Evolutionary conservation across 2,329 filamentous ascomycete genomes (phyloP).

Genomic region (Penicillium sp.): DNA sequence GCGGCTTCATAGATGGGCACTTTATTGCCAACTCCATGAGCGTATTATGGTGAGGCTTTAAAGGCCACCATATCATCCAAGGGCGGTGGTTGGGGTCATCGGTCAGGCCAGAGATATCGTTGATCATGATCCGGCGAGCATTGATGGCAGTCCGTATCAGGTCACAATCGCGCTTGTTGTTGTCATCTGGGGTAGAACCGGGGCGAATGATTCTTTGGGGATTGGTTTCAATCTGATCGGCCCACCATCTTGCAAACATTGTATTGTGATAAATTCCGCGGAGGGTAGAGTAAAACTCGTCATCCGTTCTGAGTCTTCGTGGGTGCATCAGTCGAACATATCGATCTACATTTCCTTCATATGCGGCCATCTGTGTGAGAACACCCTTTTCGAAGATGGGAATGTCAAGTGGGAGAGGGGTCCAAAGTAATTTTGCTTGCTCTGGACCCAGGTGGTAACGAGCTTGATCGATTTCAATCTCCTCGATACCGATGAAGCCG

Average conservation of each 20-base stretch:
- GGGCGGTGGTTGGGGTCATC: constrained; percentile 11
- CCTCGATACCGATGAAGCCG: constrained; percentile 11
- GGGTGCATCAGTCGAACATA: constrained; percentile 15
- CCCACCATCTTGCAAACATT: constrained; percentile 23
- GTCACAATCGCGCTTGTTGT: constrained; percentile 3
- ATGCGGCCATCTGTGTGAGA: constrained; percentile 11
- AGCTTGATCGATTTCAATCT: background rate
- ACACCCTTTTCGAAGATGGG: constrained; percentile 7
- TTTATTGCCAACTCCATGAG: constrained; percentile 3
- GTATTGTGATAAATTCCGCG: constrained; percentile 22
- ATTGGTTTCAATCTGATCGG: constrained; percentile 12
- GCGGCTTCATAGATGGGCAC: constrained; percentile 11
- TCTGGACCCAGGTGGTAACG: constrained; percentile 2
- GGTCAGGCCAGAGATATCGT: constrained; percentile 13
- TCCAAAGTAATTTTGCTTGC: constrained; percentile 8
- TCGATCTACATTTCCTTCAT: constrained; percentile 14
- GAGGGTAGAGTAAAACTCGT: constrained; percentile 13
- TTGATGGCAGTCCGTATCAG: constrained; percentile 15
- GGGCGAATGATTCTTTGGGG: constrained; percentile 1
- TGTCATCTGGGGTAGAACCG: constrained; percentile 1
- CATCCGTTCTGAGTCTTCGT: constrained; percentile 5
- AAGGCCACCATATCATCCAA: constrained; percentile 15
- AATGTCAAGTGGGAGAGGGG: constrained; percentile 14
- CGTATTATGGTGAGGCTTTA: constrained; percentile 3
- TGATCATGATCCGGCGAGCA: constrained; percentile 19